Evolutionary conservation across 2,329 filamentous ascomycete genomes (phyloP).

Genomic region (Xylariaceae sp.): DNA sequence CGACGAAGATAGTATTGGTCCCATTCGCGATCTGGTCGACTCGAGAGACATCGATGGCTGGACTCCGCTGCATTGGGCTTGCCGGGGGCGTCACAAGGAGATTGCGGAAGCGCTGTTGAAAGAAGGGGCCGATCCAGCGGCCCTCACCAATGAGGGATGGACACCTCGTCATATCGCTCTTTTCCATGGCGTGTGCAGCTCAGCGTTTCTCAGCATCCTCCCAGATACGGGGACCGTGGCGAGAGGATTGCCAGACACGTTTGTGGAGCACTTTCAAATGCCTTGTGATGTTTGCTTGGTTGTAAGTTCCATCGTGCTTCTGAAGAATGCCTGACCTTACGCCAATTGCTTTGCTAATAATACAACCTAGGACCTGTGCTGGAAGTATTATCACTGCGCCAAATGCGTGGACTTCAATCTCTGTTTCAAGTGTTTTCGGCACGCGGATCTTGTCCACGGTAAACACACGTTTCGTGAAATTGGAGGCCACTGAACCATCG

Average conservation of each 20-base stretch:
- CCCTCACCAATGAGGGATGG: not conserved
- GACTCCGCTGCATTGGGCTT: constrained; percentile 1
- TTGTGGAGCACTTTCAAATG: not conserved
- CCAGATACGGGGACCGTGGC: not conserved
- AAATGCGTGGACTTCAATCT: not conserved
- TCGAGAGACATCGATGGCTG: not conserved
- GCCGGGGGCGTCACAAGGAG: not conserved
- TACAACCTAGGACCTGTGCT: not conserved
- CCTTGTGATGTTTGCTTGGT: not conserved
- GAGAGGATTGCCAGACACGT: not conserved
- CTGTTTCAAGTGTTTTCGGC: not conserved
- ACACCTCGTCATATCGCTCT: not conserved
- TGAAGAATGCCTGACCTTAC: too few species aligned
- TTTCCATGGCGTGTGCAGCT: not conserved
- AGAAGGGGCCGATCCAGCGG: not conserved
- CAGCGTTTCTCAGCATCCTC: not conserved
- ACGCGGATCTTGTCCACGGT: not conserved
- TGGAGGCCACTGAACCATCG: too few species aligned
- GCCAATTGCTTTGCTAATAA: not conserved
- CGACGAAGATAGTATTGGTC: too few species aligned
- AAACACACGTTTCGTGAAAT: too few species aligned
- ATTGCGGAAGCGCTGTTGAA: not conserved
- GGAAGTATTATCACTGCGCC: not conserved
- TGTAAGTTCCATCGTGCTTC: not conserved
- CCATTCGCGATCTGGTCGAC: too few species aligned